Conservation (phyloP, 2,329 filamentous ascomycete species). For the Colletotrichum sansevieriae region DNA sequence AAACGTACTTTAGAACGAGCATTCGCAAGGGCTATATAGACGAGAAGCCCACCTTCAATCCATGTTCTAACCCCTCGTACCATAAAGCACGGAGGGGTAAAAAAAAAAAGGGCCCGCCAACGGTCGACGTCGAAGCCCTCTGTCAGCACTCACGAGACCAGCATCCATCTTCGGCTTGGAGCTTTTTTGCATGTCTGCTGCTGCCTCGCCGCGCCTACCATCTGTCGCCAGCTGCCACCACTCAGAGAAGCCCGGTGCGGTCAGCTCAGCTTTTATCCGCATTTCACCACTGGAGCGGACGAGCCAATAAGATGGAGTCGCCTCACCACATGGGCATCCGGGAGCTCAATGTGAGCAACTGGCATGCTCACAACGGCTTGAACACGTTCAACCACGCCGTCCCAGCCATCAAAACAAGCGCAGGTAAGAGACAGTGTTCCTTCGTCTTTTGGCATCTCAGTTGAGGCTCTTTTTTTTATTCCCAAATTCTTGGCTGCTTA, state of each 20-base stretch:
- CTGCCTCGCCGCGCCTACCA: conserved; percentile 25
- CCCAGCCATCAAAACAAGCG: conserved; percentile 70
- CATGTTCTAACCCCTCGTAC: conserved; percentile 22
- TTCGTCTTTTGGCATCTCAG: conserved; percentile 34
- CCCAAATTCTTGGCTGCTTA: conserved; percentile 1
- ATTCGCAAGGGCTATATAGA: conserved; percentile 21
- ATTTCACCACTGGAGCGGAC: not conserved
- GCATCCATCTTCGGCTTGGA: conserved; percentile 27
- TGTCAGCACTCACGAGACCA: conserved; percentile 35
- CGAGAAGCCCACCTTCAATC: conserved; percentile 25
- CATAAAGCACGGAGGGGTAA: conserved; percentile 2
- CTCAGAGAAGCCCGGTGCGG: conserved; percentile 2
- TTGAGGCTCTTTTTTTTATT: conserved; percentile 15
- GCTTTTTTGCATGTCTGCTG: not conserved
- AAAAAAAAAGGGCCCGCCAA: not conserved
- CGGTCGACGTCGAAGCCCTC: conserved; percentile 1
- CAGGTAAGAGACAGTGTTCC: conserved; percentile 63
- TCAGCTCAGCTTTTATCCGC: not conserved
- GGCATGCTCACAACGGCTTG: conserved; percentile 59
- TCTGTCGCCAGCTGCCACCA: conserved; percentile 41
- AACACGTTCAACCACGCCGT: conserved; percentile 67
- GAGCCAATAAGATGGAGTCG: conserved; percentile 51
- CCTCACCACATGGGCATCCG: conserved; percentile 56
- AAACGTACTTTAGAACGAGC: conserved; percentile 10
- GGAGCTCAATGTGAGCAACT: conserved; percentile 65